These are phyloP conservation scores for Paxillus involutus DNA, from an alignment of 768 basidiomycete species.

Conservation along the genomic window DNA sequence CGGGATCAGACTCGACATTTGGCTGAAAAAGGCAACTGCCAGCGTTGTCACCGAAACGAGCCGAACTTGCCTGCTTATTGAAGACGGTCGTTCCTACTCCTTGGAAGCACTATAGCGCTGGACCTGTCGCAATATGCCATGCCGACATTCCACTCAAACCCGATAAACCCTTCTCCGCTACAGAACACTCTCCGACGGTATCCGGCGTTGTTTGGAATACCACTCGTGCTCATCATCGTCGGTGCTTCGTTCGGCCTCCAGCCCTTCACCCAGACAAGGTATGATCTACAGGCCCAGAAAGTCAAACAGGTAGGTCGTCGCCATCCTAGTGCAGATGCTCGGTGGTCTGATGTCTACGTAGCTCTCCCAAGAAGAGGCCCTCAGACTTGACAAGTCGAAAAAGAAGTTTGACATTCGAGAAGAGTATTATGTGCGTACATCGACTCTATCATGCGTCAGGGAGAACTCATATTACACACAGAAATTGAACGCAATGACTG, in stretches of 20 bases:
- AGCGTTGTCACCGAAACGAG: background rate
- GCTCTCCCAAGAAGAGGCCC: slow-evolving; percentile 79
- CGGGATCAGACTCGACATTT: background rate
- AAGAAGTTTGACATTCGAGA: slow-evolving; percentile 91
- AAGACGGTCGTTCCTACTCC: no score
- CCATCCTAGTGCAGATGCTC: no score
- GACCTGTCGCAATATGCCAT: slow-evolving; percentile 28
- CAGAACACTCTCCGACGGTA: slow-evolving; percentile 52
- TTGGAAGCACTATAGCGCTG: no score
- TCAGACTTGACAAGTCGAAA: slow-evolving; percentile 65
- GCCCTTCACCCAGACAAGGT: slow-evolving; percentile 84
- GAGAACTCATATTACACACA: background rate
- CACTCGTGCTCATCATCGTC: slow-evolving; percentile 85
- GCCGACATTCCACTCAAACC: slow-evolving; percentile 51
- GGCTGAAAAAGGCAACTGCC: slow-evolving; percentile 17
- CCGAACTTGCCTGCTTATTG: no score
- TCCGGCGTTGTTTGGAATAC: slow-evolving; percentile 79
- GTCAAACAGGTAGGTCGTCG: slow-evolving; percentile 57
- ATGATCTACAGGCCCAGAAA: slow-evolving; percentile 84
- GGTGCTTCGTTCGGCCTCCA: slow-evolving; percentile 82
- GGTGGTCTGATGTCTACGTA: slow-evolving; percentile 14
- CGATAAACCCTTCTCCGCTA: slow-evolving; percentile 20
- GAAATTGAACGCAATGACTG: slow-evolving; percentile 63
- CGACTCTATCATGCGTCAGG: background rate
- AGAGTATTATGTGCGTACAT: slow-evolving; percentile 86